Base-by-base conservation (phyloP, 1,284 basidiomycete species). In the Sphagnurus paluster region DNA sequence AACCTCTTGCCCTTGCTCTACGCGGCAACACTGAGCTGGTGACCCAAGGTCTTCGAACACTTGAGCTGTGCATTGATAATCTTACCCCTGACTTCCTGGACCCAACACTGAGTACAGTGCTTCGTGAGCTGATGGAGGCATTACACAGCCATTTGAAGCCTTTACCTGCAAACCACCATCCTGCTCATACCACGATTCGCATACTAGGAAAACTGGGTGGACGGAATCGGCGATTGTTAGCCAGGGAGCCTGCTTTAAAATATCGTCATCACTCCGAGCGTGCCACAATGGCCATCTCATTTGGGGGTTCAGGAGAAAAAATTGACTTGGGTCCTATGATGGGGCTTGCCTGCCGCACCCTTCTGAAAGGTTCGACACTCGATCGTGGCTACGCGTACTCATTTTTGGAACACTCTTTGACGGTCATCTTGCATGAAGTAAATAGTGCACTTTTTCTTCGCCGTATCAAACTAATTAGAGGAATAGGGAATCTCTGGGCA, bases 11-110 rank as follows among this genome's bases (percentile, higher is more conserved):
- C 0, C 76, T 97, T 40, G 95, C 97, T 8, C 74, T 99, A 37
- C 86, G 90, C 51, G 94, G 93, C 17, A 82, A 81, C 30, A 80
- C 88, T 3, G 96, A 99, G 50, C 82, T 98, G 39, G 90, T 99
- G 48, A 89, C 93, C 35, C 97, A 99, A 71, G 97, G 97, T 34
- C 74, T 99, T 25, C 84, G 98, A 4, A 99, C 97, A 0, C 80
- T 99, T 49, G 98, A 99, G 68, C 77, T 99, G n/a, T 99, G 96
- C 69, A 98, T 99, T 63, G 98, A 99, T 74, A 99, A 99, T 62
- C 78, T 99, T 19, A 98, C 95, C 0, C 93, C 95, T 14, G 97
- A 99, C 65, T 99, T 99, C 75, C 78, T 99, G 21, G 97, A 99
- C 60, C 98, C 97, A 0, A 97, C 95, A 2, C 84, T 99, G 62